Evolutionary conservation across 805 yeast species (phyloP).

Genomic region (Candida nemodendra): DNA sequence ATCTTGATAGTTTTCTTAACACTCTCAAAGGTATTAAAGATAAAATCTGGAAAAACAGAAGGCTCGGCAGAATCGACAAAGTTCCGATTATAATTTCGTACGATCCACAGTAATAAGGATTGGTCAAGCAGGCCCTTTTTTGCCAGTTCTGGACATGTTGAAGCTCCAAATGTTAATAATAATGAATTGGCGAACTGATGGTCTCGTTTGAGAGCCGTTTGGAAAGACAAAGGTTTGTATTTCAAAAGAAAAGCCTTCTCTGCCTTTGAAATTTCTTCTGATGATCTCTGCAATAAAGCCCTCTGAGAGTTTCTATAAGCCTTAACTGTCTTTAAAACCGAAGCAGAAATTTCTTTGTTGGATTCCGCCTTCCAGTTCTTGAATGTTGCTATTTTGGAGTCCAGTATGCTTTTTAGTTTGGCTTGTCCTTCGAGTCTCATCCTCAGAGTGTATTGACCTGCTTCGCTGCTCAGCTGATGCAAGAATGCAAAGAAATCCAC

Average conservation of each 20-base stretch:
- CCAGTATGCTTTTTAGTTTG: conserved; percentile 50
- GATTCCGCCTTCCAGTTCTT: conserved; percentile 32
- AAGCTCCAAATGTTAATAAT: conserved; percentile 54
- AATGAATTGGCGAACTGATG: conserved; percentile 41
- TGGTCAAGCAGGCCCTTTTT: conserved; percentile 53
- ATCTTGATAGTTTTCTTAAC: conserved; percentile 36
- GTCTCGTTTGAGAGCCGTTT: conserved; percentile 44
- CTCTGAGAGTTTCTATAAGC: conserved; percentile 51
- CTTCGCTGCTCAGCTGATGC: conserved; percentile 50
- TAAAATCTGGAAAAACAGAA: conserved; percentile 51
- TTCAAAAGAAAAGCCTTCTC: conserved; percentile 47
- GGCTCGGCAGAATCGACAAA: conserved; percentile 34
- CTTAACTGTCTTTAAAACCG: conserved; percentile 36
- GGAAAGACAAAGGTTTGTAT: conserved; percentile 55
- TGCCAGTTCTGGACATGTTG: conserved; percentile 50
- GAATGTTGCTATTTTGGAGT: conserved; percentile 45
- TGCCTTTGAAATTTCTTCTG: conserved; percentile 42
- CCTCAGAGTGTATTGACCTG: conserved; percentile 42
- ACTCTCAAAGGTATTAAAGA: conserved; percentile 29
- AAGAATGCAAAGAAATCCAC: conserved; percentile 54
- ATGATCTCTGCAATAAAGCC: conserved; percentile 41
- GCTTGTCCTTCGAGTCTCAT: conserved; percentile 61
- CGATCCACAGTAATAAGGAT: conserved; percentile 59
- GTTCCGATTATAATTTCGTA: conserved; percentile 51
- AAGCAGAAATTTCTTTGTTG: conserved; percentile 19